Percentiles rank a stretch among this genome's conserved stretches.
These are phyloP conservation scores for Oidiodendron maius DNA, from an alignment of 495 filamentous ascomycete genomes.

Conservation along the genomic window DNA sequence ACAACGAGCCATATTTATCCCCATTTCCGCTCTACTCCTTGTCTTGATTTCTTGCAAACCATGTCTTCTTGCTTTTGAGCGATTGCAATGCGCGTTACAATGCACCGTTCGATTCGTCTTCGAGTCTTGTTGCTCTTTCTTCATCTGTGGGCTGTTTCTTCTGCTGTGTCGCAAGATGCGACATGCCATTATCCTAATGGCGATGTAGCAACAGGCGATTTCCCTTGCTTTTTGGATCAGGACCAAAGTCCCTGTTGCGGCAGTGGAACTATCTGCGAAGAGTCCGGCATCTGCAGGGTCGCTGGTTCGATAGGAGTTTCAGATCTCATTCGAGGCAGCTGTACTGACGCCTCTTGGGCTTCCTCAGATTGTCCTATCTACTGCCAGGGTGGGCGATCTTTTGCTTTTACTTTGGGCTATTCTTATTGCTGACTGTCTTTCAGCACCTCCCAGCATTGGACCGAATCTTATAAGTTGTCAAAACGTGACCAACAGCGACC, in stretches of 20 bases:
- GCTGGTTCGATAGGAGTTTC: neutral
- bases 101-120: neutral
- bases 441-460: neutral
- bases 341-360: neutral
- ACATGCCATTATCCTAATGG: neutral
- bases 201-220: neutral
- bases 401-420: neutral
- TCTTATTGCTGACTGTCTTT: neutral
- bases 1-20: too few relatives aligned
- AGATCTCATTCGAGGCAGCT: neutral
- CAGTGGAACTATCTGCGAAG: neutral
- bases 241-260: neutral
- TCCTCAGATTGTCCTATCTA: neutral
- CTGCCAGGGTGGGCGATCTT: neutral
- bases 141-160: neutral
- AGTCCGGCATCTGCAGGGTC: neutral
- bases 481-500: neutral
- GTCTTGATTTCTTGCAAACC: too few relatives aligned
- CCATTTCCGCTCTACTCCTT: too few relatives aligned
- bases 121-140: neutral
- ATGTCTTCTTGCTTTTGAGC: too few relatives aligned
- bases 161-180: neutral
- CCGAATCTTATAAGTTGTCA: neutral
- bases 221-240: neutral
- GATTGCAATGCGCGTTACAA: too few relatives aligned